Percentiles rank a stretch among this genome's conserved stretches.
These are phyloP conservation scores for Carex scoparia DNA, from an alignment of 176 grass and related monocot genomes.

Conservation along the genomic window DNA sequence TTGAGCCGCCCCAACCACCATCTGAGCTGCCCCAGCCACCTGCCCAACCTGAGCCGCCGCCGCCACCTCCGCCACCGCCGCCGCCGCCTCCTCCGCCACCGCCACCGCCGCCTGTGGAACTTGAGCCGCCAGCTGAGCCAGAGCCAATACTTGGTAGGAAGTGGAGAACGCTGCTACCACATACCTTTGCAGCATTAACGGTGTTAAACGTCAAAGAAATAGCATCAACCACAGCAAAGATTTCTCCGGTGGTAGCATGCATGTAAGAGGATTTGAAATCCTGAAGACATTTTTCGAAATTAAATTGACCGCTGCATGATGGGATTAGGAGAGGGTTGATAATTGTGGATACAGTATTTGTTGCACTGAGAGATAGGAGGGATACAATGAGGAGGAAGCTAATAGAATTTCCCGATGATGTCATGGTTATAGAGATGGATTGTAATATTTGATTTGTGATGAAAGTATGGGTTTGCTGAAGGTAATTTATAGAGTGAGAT, in stretches of 20 bases:
- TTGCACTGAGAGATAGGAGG: not conserved
- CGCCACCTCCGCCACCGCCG: no score
- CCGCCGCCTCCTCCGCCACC: no score
- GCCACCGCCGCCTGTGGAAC: not conserved
- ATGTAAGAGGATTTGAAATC: not conserved
- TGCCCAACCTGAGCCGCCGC: not conserved
- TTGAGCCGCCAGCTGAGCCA: not conserved
- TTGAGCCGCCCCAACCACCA: no score
- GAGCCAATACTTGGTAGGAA: not conserved
- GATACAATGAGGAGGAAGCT: not conserved
- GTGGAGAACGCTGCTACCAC: not conserved
- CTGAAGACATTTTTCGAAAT: not conserved
- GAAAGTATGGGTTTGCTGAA: not conserved
- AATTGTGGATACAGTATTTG: not conserved
- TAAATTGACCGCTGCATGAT: not conserved
- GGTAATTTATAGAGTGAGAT: not conserved
- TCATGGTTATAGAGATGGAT: not conserved
- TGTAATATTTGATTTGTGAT: not conserved
- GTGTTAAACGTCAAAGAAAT: not conserved
- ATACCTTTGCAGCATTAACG: not conserved
- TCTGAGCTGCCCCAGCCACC: not conserved
- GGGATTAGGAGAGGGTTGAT: not conserved
- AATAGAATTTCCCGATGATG: not conserved
- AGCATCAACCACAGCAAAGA: not conserved
- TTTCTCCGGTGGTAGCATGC: not conserved